Evolutionary conservation across 169 alveolate species (phyloP).

Genomic region (Perkinsus chesapeaki): DNA sequence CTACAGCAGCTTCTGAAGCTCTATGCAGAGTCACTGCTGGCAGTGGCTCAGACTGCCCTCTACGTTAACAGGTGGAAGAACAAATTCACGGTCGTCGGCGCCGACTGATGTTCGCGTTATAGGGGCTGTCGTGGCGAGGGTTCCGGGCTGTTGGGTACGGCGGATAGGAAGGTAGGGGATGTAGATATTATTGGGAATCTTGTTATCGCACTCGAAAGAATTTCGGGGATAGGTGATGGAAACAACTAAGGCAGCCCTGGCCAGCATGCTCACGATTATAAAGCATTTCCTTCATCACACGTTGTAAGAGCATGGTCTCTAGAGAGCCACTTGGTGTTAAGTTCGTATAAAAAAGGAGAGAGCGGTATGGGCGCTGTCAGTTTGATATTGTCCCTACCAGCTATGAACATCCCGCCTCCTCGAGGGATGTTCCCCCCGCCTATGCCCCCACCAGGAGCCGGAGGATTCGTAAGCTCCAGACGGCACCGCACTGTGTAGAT

Average conservation of each 20-base stretch:
- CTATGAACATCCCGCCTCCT: neutral
- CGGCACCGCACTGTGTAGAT: neutral
- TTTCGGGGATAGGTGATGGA: neutral
- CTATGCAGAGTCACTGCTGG: neutral
- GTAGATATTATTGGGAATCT: neutral
- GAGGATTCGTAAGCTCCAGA: neutral
- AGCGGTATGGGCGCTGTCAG: neutral
- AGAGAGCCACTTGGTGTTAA: neutral
- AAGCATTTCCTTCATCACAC: neutral
- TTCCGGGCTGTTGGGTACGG: neutral
- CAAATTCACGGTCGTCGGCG: neutral
- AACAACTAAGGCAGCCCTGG: neutral
- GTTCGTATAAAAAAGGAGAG: neutral
- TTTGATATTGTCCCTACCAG: neutral
- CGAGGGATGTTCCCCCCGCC: neutral
- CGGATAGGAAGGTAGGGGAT: neutral
- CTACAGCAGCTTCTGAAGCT: neutral
- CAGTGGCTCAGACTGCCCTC: neutral
- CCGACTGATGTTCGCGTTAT: neutral
- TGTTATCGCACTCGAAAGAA: neutral
- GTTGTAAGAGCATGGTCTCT: neutral
- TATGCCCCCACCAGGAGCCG: neutral
- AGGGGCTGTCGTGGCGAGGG: neutral
- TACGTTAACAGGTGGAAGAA: neutral
- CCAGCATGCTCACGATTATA: neutral